Conservation (phyloP, 805 yeast genomes). For the Nakazawaea populi region DNA sequence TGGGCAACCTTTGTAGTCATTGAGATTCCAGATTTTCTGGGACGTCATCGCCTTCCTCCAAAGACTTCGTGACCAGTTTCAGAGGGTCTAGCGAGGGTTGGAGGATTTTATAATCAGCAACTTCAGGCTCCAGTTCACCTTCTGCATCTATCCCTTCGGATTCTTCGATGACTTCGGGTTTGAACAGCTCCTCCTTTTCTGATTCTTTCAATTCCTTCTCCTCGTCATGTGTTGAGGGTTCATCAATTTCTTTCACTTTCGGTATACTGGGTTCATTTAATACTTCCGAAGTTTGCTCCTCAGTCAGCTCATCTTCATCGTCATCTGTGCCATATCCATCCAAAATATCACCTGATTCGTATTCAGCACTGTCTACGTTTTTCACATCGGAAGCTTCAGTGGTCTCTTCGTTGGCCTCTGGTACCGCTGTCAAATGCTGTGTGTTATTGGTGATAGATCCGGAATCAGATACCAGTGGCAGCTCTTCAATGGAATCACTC, state of each 20-base stretch:
- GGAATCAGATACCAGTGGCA: background rate
- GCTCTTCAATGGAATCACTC: background rate
- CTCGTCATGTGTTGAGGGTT: background rate
- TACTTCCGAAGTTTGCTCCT: too few species aligned
- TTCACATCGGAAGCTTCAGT: background rate
- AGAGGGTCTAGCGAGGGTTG: background rate
- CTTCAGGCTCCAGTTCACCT: background rate
- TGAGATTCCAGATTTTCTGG: background rate
- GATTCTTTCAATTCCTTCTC: background rate
- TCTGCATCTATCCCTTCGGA: constrained; percentile 12
- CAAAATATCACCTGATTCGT: background rate
- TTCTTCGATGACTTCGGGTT: background rate
- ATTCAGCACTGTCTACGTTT: background rate
- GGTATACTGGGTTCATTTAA: too few species aligned
- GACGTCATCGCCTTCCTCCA: background rate
- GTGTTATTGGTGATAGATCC: too few species aligned
- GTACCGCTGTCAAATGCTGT: too few species aligned
- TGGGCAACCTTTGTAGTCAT: background rate
- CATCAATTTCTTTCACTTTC: background rate
- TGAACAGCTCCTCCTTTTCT: too few species aligned
- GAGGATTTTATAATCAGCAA: background rate
- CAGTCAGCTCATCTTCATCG: too few species aligned
- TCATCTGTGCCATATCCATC: background rate
- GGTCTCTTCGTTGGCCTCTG: background rate
- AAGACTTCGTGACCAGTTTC: background rate